Evolutionary conservation across 768 basidiomycete genomes (phyloP), one percentile per base, ranked within the genome.

Genomic region (Termitomyces sp.): DNA sequence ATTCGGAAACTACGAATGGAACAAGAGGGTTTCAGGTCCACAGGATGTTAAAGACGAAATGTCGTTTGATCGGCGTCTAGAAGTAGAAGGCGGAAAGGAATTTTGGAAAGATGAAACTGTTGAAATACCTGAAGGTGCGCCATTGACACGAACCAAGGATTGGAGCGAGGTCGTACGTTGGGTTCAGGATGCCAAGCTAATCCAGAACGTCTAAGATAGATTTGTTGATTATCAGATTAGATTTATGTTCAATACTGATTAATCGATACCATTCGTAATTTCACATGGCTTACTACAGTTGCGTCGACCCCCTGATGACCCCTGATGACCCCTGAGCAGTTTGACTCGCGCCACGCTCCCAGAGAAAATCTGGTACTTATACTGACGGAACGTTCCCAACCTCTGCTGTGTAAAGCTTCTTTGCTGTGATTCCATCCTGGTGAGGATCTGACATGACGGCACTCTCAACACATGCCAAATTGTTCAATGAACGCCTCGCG

Each of bases 1-100:
- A 6, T 91, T 92, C 60, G 90, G 90, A 21, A 69, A 82, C 53
- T 90, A 90, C 63, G 75, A 81, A 60, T 92, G 90, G 90, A 90
- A 86, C 63, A 72, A 80, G 65, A 78, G 85, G 43, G 55, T 80
- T 14, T 84, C 83, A 4, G 64, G 67, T 22, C 65, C 74, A 17
- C 65, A 59, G 17, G 77, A 82, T 56, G 72, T 76, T 55, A 63
- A 56, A 51, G 76, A 84, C n/a, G 75, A 80, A 50, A 76, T 82
- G 74, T 63, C 74, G 34, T 87, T 79, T 58, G 79, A 80, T 57
- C 71, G 70, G 60, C 74, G 80, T 51, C 64, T 80, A 26, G 66
- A 78, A 62, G 66, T 67, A 45, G 77, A 76, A 55, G 78, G 75
- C 7, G 78, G 75, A 22, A 72, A 71, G 45, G 72, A 77, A 58